A percentile compares a stretch with the other conserved stretches of the same genome.
Evolutionary conservation across 257 asterid genomes (phyloP).

Genomic region (Gynochthodes officinalis): DNA sequence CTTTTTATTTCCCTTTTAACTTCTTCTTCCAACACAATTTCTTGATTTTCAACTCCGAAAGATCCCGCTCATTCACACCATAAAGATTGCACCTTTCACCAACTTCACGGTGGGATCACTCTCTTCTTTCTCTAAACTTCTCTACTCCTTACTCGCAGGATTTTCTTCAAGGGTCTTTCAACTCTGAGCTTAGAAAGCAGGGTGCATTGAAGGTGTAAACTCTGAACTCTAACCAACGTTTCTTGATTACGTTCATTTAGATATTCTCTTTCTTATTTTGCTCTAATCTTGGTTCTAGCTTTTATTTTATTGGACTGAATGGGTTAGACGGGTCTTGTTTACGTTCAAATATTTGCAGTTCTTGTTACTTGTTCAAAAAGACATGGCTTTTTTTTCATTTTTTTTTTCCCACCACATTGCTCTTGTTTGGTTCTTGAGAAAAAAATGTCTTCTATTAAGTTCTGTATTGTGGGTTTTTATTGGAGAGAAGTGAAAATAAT

Average conservation of each 20-base stretch:
- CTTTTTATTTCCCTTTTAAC: not conserved
- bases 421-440: constrained; percentile 4
- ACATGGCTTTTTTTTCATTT: constrained; percentile 2
- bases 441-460: not conserved
- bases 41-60: constrained; percentile 21
- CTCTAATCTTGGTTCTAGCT: not conserved
- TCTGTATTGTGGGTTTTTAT: not conserved
- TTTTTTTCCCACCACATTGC: too few relatives aligned
- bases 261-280: not conserved
- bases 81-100: not conserved
- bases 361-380: not conserved
- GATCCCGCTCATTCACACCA: constrained; percentile 11
- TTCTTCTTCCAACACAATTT: constrained; percentile 3
- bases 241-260: too few relatives aligned
- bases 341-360: not conserved
- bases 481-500: not conserved
- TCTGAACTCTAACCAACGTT: not conserved
- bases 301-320: not conserved
- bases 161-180: constrained; percentile 11
- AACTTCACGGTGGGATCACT: not conserved
- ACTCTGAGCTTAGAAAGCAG: not conserved
- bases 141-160: not conserved
- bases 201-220: not conserved
- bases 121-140: not conserved
- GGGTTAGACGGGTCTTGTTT: not conserved